Percentiles rank a stretch among this genome's conserved stretches.
These are phyloP conservation scores for Dionaea muscipula DNA, from an alignment of 179 eudicot species.

Conservation along the genomic window DNA sequence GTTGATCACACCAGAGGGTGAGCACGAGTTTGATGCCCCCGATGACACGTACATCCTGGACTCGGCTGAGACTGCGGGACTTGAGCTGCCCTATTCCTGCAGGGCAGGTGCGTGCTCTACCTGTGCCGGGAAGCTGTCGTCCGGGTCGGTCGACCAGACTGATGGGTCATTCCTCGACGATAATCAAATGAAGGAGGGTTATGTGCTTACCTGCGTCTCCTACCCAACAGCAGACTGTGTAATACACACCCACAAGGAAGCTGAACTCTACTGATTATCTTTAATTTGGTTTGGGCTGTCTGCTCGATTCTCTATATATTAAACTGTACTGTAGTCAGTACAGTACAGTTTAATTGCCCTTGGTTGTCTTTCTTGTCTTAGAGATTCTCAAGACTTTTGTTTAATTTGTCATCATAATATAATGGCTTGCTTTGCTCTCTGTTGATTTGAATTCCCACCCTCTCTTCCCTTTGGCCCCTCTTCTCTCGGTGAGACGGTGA, in stretches of 20 bases:
- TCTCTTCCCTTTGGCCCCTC: too few species aligned
- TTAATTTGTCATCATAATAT: too few species aligned
- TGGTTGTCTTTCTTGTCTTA: too few species aligned
- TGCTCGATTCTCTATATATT: too few species aligned
- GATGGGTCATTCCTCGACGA: constrained; percentile 88
- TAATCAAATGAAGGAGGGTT: constrained; percentile 44
- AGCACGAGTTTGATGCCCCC: constrained; percentile 55
- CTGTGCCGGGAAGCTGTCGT: constrained; percentile 51
- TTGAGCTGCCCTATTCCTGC: constrained; percentile 25
- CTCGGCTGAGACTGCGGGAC: constrained; percentile 55
- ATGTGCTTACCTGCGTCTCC: constrained; percentile 63
- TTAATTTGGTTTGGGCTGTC: too few species aligned
- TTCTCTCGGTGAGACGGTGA: too few species aligned
- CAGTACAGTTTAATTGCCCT: too few species aligned
- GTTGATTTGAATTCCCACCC: too few species aligned
- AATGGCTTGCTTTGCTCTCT: too few species aligned
- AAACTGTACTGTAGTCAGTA: too few species aligned
- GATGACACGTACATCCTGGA: constrained; percentile 67
- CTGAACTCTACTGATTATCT: constrained; percentile 53
- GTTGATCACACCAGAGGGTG: constrained; percentile 51
- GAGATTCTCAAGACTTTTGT: too few species aligned
- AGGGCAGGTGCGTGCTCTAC: constrained; percentile 94
- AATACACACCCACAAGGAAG: constrained; percentile 81
- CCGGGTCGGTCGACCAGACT: constrained; percentile 62
- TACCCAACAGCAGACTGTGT: constrained; percentile 69